These are phyloP conservation scores for Skeletonema menzelii DNA, from an alignment of 108 stramenopile species.

Conservation along the genomic window DNA sequence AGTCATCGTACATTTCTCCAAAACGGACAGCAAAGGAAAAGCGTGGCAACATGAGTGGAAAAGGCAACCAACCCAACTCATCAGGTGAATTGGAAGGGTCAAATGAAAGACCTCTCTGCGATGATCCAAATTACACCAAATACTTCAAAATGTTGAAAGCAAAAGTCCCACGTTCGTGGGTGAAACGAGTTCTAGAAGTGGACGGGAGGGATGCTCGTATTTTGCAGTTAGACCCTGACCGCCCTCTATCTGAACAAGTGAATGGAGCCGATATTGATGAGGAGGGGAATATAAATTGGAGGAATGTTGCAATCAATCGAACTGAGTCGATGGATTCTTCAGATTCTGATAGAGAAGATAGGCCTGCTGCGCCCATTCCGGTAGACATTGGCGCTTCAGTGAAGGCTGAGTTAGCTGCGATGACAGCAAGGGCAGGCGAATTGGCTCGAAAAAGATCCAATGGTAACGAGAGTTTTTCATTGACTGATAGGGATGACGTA, in stretches of 20 bases:
- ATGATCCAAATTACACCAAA: constrained; percentile 72
- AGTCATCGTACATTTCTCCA: neutral
- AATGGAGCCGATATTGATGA: constrained; percentile 35
- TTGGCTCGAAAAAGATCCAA: constrained; percentile 1
- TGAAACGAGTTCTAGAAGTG: constrained; percentile 68
- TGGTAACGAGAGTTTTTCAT: neutral
- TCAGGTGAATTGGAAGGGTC: neutral
- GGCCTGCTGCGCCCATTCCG: constrained; percentile 27
- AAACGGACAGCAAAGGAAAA: neutral
- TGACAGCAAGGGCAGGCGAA: constrained; percentile 35
- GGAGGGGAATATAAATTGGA: constrained; percentile 43
- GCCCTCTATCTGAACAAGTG: constrained; percentile 37
- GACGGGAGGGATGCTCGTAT: constrained; percentile 70
- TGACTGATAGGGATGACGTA: neutral
- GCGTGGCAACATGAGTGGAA: neutral
- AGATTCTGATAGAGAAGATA: constrained; percentile 17
- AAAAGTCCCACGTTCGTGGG: constrained; percentile 46
- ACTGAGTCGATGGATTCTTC: neutral
- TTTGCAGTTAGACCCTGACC: constrained; percentile 65
- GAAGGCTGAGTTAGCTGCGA: constrained; percentile 31
- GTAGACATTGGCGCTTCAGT: constrained; percentile 33
- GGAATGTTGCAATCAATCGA: constrained; percentile 18
- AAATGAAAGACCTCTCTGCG: neutral
- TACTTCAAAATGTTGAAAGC: constrained; percentile 83
- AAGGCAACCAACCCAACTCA: neutral